A percentile compares a stretch with the other conserved stretches of the same genome.
Conservation (phyloP, 345 rosid species). For the Corchorus capsularis region DNA sequence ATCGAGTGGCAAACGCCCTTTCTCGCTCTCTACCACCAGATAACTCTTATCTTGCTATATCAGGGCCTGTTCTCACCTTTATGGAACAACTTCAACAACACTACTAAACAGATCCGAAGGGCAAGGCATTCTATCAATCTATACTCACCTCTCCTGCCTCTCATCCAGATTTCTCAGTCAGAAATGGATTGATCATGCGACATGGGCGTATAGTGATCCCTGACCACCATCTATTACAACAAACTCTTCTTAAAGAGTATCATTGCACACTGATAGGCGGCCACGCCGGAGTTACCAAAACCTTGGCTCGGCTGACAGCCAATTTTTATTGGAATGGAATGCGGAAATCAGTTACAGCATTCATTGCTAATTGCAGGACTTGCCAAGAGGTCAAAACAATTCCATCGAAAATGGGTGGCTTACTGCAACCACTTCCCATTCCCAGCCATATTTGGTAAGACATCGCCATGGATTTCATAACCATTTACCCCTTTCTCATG, state of each 20-base stretch:
- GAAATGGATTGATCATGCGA: not conserved
- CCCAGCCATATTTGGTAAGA: conserved; percentile 1
- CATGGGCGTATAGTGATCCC: too few relatives aligned
- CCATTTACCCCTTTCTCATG: not conserved
- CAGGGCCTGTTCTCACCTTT: too few relatives aligned
- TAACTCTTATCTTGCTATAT: too few relatives aligned
- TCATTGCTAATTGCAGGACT: not conserved
- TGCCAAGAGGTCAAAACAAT: not conserved
- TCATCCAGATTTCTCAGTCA: too few relatives aligned
- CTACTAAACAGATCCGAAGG: too few relatives aligned
- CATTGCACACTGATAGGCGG: not conserved
- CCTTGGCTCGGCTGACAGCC: not conserved
- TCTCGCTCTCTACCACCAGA: not conserved
- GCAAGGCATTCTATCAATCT: too few relatives aligned
- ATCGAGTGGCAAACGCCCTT: not conserved
- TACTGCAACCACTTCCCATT: not conserved
- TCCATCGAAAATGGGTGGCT: not conserved
- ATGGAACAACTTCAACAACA: too few relatives aligned
- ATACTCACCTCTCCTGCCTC: too few relatives aligned
- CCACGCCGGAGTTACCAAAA: not conserved
- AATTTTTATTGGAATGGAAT: conserved; percentile 9
- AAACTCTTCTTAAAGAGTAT: not conserved
- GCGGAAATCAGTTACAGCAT: not conserved
- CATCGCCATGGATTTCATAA: conserved; percentile 8
- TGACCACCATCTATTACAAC: too few relatives aligned